These are phyloP conservation scores for Trypanosomatidae sp. DNA, from an alignment of 208 protist genomes.

Conservation along the genomic window DNA sequence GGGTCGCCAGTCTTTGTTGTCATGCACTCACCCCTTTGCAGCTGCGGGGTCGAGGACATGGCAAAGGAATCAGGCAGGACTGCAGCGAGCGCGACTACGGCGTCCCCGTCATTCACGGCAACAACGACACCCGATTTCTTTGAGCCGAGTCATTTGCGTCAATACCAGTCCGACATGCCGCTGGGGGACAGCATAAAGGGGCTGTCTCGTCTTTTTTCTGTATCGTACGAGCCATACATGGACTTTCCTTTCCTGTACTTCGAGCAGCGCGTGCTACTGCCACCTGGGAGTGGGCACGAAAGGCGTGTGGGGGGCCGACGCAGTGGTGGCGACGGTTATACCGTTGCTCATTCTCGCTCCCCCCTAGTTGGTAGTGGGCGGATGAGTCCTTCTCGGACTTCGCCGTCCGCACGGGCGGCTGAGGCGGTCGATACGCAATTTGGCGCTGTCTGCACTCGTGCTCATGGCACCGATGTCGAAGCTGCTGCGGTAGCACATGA, in stretches of 20 bases:
- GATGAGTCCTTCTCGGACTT: no score
- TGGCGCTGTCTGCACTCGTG: background rate
- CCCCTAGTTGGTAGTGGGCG: background rate
- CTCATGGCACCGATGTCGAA: background rate
- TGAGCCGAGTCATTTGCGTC: background rate
- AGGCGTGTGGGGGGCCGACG: background rate
- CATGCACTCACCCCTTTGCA: conserved; percentile 59
- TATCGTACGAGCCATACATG: background rate
- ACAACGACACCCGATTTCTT: background rate
- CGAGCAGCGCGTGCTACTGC: conserved; percentile 47
- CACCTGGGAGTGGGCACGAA: conserved; percentile 49
- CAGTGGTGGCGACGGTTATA: background rate
- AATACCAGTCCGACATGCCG: background rate
- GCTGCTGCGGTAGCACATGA: background rate
- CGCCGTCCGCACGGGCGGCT: background rate
- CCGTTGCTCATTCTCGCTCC: background rate
- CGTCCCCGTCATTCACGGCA: background rate
- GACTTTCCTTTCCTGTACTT: conserved; percentile 33
- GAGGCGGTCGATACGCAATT: background rate
- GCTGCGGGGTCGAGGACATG: conserved; percentile 5
- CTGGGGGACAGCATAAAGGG: background rate
- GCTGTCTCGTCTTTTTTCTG: background rate
- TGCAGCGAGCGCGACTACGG: background rate
- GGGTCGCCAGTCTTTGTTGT: conserved; percentile 32
- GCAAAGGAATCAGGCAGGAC: background rate